Percentiles rank a stretch among this genome's conserved stretches.
Evolutionary conservation across 257 asterid genomes (phyloP).

Genomic region (Plantago elongata): DNA sequence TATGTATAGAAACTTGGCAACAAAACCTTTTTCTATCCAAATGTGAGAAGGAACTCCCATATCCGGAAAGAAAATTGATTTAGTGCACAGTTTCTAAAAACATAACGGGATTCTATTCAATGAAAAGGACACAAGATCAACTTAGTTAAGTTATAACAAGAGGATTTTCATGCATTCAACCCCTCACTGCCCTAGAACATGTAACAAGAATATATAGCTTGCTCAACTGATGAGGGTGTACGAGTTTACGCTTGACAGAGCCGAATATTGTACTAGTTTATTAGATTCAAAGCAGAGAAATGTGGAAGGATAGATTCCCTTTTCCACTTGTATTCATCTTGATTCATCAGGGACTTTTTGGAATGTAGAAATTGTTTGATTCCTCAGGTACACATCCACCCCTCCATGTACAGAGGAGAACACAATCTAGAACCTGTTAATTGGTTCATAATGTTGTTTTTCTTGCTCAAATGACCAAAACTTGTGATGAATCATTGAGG

Average conservation of each 20-base stretch:
- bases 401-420: conserved; percentile 12
- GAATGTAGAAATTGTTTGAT: conserved; percentile 8
- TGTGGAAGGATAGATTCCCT: background rate
- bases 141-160: background rate
- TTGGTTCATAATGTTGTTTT: conserved; percentile 9
- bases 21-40: too few relatives aligned
- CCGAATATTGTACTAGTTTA: background rate
- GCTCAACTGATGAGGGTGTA: conserved; percentile 9
- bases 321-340: conserved; percentile 16
- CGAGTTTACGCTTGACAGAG: conserved; percentile 4
- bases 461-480: background rate
- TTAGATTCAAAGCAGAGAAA: background rate
- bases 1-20: too few relatives aligned
- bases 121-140: background rate
- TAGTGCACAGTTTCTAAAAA: too few relatives aligned
- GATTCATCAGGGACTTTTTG: conserved; percentile 5
- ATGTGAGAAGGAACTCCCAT: too few relatives aligned
- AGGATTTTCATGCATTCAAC: background rate
- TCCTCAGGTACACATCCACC: background rate
- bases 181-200: too few relatives aligned
- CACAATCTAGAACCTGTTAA: background rate
- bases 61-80: too few relatives aligned
- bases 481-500: conserved; percentile 11
- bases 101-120: background rate
- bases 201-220: background rate